A percentile compares a stretch with the other conserved stretches of the same genome.
phyloP scores from a whole-genome alignment of 371 early-diverging fungal genomes.

The Mortierella sp. region DNA sequence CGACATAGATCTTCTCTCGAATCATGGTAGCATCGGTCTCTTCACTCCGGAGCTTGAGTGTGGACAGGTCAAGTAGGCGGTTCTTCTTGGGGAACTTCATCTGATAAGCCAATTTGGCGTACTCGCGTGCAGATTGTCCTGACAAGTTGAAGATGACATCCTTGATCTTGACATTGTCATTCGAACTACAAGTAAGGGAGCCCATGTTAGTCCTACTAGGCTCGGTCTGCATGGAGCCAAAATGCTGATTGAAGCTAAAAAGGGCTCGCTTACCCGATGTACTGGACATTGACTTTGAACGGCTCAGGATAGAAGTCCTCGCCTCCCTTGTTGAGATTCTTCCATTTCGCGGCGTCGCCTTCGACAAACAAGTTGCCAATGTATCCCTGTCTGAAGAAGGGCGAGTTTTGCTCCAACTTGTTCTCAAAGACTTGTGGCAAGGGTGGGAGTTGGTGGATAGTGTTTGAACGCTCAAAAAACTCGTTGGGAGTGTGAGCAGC shows the following conservation, averaged over 20 bases:
- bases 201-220: too few relatives aligned
- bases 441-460: slow-evolving; percentile 56
- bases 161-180: slow-evolving; percentile 30
- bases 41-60: slow-evolving; percentile 42
- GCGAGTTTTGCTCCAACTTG: slow-evolving; percentile 32
- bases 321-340: slow-evolving; percentile 25
- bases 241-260: too few relatives aligned
- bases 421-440: slow-evolving; percentile 63
- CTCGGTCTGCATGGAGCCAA: too few relatives aligned
- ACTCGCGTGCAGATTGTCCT: slow-evolving; percentile 41
- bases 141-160: slow-evolving; percentile 27
- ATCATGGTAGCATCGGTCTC: slow-evolving; percentile 61
- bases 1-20: slow-evolving; percentile 64
- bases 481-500: slow-evolving; percentile 62
- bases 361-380: slow-evolving; percentile 39
- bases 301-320: slow-evolving; percentile 12
- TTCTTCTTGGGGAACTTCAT: slow-evolving; percentile 43
- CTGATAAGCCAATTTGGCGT: slow-evolving; percentile 34
- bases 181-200: slow-evolving; percentile 33
- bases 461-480: slow-evolving; percentile 61
- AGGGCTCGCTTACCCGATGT: slow-evolving; percentile 33
- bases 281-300: slow-evolving; percentile 29
- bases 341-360: slow-evolving; percentile 15
- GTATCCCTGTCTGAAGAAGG: slow-evolving; percentile 39
- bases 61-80: slow-evolving; percentile 32